Base-by-base conservation (phyloP, 2,329 filamentous ascomycete species). In the Clarireedia monteithiana region DNA sequence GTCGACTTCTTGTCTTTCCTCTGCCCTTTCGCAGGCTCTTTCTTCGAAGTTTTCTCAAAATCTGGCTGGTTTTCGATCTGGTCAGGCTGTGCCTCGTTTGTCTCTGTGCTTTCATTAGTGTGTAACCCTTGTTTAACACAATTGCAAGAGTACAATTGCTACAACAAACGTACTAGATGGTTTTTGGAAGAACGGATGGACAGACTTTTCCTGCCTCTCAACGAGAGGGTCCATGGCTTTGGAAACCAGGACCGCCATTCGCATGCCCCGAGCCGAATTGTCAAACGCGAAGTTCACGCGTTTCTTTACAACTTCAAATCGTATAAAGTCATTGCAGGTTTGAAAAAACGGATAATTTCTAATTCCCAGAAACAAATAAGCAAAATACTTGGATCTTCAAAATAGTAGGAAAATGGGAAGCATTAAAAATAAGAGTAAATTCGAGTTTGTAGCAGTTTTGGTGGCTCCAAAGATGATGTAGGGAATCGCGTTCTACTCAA, bases 111-210 rank as follows among this genome's bases (percentile, higher is more conserved):
- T 48, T 48, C 12, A 44, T 55, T 23, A 42, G 39, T 30, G 27
- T 39, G 26, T 24, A 47, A 3, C 6, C 15, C 26, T 42, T n/a
- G 24, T 23, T 7, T 44, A 14, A 20, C 12, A 42, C 17, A 14
- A 48, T 48, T 5, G 6, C 15, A 17, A 17, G 17, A 46, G 46
- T 53, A 2, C 34, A 20, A 38, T 36, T 20, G 17, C 36, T 17
- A 7, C 14, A 46, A 15, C 24, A 55, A 27, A 61, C 65, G 49
- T 66, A 68, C 67, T 63, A 17, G 61, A 54, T 20, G 59, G 49
- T 44, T 65, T 68, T n/a, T 65, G 59, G 48, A 69, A 69, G 12
- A 69, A 60, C 46, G 68, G 64, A 59, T 66, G 67, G 20, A 70
- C 50, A 40, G 53, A 53, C 48, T 62, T 68, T 42, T 54, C 17